Evolutionary conservation across 805 yeast genomes (phyloP).

Genomic region (Blastobotrys terrestris): DNA sequence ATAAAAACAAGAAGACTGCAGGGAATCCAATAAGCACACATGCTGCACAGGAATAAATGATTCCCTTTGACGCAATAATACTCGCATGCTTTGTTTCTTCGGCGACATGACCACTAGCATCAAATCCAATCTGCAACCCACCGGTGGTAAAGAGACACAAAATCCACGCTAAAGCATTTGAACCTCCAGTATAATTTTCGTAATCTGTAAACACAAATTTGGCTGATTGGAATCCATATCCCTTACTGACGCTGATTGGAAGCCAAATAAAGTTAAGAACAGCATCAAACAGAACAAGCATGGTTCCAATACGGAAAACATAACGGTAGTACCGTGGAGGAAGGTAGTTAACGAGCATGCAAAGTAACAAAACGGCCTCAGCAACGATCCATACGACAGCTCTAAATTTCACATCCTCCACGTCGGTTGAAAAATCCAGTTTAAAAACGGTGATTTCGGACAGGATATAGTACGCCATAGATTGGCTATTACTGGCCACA

Average conservation of each 20-base stretch:
- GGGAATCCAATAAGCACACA: constrained; percentile 12
- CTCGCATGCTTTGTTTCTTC: constrained; percentile 23
- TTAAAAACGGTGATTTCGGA: constrained; percentile 19
- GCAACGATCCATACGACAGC: constrained; percentile 23
- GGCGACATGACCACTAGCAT: constrained; percentile 23
- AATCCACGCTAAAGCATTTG: constrained; percentile 21
- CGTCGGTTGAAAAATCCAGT: constrained; percentile 9
- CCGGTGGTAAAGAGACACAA: constrained; percentile 19
- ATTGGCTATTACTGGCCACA: constrained; percentile 17
- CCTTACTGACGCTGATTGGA: constrained; percentile 21
- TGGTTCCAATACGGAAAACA: constrained; percentile 16
- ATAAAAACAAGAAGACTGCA: constrained; percentile 16
- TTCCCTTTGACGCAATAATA: constrained; percentile 18
- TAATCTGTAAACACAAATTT: constrained; percentile 16
- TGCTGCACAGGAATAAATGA: constrained; percentile 18
- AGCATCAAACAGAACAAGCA: constrained; percentile 16
- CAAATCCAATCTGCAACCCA: constrained; percentile 20
- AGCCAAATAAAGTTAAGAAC: constrained; percentile 20
- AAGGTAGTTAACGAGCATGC: constrained; percentile 16
- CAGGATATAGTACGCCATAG: constrained; percentile 17
- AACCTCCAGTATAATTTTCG: constrained; percentile 16
- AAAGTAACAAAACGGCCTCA: constrained; percentile 15
- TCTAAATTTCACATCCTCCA: constrained; percentile 16
- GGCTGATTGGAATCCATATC: constrained; percentile 20
- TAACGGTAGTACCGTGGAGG: constrained; percentile 17